Percentiles rank a stretch among this genome's conserved stretches.
phyloP scores from a whole-genome alignment of 306 rosid genomes.

The Cicer yamashitae region DNA sequence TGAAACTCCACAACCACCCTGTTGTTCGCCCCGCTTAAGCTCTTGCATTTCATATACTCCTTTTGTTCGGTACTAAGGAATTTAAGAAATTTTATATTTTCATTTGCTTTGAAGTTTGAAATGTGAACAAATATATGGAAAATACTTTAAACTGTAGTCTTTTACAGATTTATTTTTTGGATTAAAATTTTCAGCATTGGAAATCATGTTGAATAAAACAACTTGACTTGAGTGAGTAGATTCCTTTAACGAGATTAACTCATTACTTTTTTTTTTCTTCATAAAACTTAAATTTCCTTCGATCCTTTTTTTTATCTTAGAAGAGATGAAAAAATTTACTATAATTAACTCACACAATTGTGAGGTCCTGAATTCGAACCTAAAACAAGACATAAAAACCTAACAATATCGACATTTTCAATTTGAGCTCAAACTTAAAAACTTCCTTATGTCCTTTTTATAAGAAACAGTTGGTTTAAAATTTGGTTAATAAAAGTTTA shows the following conservation, averaged over 20 bases:
- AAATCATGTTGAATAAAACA: neutral
- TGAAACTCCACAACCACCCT: neutral
- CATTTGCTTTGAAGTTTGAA: slow-evolving; percentile 1
- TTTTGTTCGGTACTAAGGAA: neutral
- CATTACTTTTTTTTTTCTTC: neutral
- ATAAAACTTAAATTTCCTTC: neutral
- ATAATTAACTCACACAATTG: too few relatives aligned
- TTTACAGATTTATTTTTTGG: neutral
- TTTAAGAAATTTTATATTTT: neutral
- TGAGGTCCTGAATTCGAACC: too few relatives aligned
- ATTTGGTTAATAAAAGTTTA: too few relatives aligned
- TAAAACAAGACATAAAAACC: too few relatives aligned
- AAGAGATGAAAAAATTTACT: too few relatives aligned
- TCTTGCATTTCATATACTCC: neutral
- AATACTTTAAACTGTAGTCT: neutral
- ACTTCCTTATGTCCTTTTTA: too few relatives aligned
- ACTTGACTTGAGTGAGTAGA: neutral
- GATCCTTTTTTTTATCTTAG: too few relatives aligned
- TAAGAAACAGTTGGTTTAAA: too few relatives aligned
- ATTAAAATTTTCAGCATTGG: neutral
- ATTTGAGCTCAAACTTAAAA: too few relatives aligned
- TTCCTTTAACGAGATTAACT: neutral
- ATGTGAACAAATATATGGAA: neutral
- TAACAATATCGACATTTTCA: too few relatives aligned
- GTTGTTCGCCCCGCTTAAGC: neutral